Percentiles rank a stretch among this genome's conserved stretches.
Conservation (phyloP, 1,139 yeast species). For the Zygosaccharomyces sapae region DNA sequence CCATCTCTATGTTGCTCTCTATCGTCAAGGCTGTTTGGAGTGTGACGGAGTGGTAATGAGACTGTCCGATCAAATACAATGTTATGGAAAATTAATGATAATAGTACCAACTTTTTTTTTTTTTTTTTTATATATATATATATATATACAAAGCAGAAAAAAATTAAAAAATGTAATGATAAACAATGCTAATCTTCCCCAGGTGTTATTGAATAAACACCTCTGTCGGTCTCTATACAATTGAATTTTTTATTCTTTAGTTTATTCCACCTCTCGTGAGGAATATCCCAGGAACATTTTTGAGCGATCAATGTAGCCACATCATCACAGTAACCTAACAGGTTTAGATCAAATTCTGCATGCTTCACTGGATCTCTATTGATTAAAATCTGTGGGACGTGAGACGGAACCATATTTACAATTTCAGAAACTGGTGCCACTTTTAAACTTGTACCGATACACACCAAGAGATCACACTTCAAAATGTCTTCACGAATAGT, state of each 20-base stretch:
- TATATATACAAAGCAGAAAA: background rate
- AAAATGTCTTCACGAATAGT: conserved; percentile 54
- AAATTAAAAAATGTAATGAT: background rate
- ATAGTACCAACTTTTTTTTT: background rate
- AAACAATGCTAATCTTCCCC: conserved; percentile 3
- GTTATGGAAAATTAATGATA: too few relatives aligned
- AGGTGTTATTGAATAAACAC: conserved; percentile 24
- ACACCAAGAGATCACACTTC: conserved; percentile 74
- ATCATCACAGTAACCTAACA: conserved; percentile 86
- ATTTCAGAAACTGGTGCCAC: conserved; percentile 96
- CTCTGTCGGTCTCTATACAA: conserved; percentile 30
- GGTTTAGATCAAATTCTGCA: conserved; percentile 72
- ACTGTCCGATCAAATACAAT: background rate
- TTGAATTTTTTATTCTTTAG: conserved; percentile 26
- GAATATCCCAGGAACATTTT: conserved; percentile 62
- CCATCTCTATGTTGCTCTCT: conserved; percentile 31
- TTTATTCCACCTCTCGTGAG: conserved; percentile 46
- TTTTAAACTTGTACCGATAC: conserved; percentile 90
- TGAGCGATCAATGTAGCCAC: conserved; percentile 65
- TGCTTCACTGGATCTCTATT: conserved; percentile 78
- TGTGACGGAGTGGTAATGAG: too few relatives aligned
- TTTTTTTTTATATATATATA: too few relatives aligned
- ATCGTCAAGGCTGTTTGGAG: too few relatives aligned
- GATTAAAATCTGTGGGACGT: conserved; percentile 78
- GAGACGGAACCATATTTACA: conserved; percentile 64